Evolutionary conservation across 495 filamentous ascomycete genomes (phyloP).

Genomic region (Hypomontagnella monticulosa): DNA sequence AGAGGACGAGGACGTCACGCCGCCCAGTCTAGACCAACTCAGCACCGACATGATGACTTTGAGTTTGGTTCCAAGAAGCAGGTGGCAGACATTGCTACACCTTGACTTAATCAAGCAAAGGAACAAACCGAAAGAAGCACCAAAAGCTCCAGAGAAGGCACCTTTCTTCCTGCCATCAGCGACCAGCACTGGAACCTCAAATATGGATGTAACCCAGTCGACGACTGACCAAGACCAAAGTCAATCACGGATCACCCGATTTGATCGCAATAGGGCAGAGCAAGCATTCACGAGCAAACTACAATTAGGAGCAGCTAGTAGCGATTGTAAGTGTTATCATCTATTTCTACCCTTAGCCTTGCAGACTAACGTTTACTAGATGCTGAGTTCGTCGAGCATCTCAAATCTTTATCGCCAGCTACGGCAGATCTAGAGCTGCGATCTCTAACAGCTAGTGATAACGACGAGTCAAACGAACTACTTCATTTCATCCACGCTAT

Average conservation of each 20-base stretch:
- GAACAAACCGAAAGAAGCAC: conserved; percentile 92
- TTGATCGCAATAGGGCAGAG: conserved; percentile 51
- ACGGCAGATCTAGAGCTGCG: conserved; percentile 90
- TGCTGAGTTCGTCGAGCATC: conserved; percentile 74
- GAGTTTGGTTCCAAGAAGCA: conserved; percentile 84
- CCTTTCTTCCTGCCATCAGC: conserved; percentile 93
- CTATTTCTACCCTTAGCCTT: conserved; percentile 6
- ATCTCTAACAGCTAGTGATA: conserved; percentile 66
- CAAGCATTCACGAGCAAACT: conserved; percentile 71
- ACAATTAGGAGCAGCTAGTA: conserved; percentile 53
- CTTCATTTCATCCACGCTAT: conserved; percentile 78
- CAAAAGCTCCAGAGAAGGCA: conserved; percentile 91
- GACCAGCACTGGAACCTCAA: conserved; percentile 48
- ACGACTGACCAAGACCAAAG: conserved; percentile 31
- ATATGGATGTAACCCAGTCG: conserved; percentile 30
- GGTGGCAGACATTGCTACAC: conserved; percentile 93
- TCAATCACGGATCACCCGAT: conserved; percentile 52
- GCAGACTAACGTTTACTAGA: conserved; percentile 38
- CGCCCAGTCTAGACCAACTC: conserved; percentile 75
- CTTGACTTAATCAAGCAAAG: conserved; percentile 89
- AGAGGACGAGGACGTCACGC: conserved; percentile 57
- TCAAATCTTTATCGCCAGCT: conserved; percentile 80
- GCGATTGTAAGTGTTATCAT: conserved; percentile 58
- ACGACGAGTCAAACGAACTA: conserved; percentile 58
- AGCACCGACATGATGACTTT: conserved; percentile 83